Conservation (phyloP, 2,329 filamentous ascomycete genomes). For the Pleomassaria siparia region DNA sequence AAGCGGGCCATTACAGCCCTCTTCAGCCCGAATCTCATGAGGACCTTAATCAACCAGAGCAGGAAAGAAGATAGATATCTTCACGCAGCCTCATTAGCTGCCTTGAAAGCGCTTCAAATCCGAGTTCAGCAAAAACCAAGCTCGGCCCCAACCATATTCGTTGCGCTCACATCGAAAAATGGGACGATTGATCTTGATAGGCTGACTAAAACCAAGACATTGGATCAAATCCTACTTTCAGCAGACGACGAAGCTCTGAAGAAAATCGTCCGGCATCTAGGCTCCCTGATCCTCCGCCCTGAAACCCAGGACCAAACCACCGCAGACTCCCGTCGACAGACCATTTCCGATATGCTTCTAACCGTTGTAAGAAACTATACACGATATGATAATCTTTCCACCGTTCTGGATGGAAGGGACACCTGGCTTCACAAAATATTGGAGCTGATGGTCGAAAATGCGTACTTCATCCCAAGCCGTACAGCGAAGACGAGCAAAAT, state of each 20-base stretch:
- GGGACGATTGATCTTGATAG: slow-evolving; percentile 82
- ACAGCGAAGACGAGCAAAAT: slow-evolving; percentile 34
- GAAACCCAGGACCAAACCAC: slow-evolving; percentile 48
- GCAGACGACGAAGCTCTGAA: slow-evolving; percentile 54
- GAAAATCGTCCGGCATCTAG: slow-evolving; percentile 56
- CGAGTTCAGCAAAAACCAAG: slow-evolving; percentile 61
- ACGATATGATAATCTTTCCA: slow-evolving; percentile 23
- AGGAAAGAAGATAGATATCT: slow-evolving; percentile 38
- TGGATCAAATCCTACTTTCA: slow-evolving; percentile 71
- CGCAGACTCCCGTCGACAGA: slow-evolving; percentile 50
- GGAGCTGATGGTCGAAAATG: slow-evolving; percentile 50
- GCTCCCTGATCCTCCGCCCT: slow-evolving; percentile 49
- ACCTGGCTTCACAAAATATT: slow-evolving; percentile 49
- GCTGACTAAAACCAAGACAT: slow-evolving; percentile 79
- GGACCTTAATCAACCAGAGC: slow-evolving; percentile 43
- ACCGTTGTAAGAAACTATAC: slow-evolving; percentile 49
- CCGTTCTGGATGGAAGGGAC: slow-evolving; percentile 37
- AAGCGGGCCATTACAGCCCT: slow-evolving; percentile 57
- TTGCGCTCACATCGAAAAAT: slow-evolving; percentile 67
- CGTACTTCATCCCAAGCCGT: slow-evolving; percentile 50
- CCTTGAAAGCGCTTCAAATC: slow-evolving; percentile 69
- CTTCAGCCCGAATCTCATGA: slow-evolving; percentile 82
- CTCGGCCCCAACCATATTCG: slow-evolving; percentile 62
- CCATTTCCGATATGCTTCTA: slow-evolving; percentile 56
- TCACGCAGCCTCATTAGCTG: slow-evolving; percentile 73